Percentiles rank a stretch among this genome's conserved stretches.
Conservation (phyloP, 176 grass and related monocot genomes). For the Dactylis glomerata region DNA sequence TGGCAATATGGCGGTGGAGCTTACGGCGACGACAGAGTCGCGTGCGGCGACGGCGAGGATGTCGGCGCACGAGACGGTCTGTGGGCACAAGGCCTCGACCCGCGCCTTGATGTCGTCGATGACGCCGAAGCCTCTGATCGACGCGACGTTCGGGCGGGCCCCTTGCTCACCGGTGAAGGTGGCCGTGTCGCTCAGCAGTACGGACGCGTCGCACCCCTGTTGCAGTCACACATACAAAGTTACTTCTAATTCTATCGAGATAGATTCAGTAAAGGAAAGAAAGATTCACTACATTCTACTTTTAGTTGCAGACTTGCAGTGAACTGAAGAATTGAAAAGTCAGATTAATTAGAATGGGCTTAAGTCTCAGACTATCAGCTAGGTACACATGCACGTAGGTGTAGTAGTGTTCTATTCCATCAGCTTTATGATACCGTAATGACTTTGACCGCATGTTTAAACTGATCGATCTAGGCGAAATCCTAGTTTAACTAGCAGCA, state of each 20-base stretch:
- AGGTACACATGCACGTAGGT: background rate
- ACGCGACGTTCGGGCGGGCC: slow-evolving; percentile 20
- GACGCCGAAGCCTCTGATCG: slow-evolving; percentile 45
- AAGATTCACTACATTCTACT: background rate
- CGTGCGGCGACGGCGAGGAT: slow-evolving; percentile 75
- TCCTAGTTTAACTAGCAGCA: background rate
- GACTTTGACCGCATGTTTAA: background rate
- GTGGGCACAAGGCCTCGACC: slow-evolving; percentile 43
- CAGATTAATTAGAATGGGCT: background rate
- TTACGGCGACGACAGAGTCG: slow-evolving; percentile 70
- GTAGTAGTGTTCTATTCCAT: background rate
- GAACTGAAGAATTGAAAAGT: background rate
- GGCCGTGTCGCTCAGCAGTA: slow-evolving; percentile 51
- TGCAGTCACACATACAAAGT: background rate
- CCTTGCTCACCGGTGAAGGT: slow-evolving; percentile 57
- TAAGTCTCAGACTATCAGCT: background rate
- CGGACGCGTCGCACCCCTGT: slow-evolving; percentile 54
- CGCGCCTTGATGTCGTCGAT: slow-evolving; percentile 53
- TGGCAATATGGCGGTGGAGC: background rate
- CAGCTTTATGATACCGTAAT: background rate
- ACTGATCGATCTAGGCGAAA: background rate
- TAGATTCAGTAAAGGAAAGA: background rate
- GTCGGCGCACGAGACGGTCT: slow-evolving; percentile 77
- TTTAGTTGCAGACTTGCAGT: background rate
- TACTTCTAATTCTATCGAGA: background rate